These are phyloP conservation scores for Pezicula rhizophila DNA, from an alignment of 2,329 filamentous ascomycete genomes.

Conservation along the genomic window DNA sequence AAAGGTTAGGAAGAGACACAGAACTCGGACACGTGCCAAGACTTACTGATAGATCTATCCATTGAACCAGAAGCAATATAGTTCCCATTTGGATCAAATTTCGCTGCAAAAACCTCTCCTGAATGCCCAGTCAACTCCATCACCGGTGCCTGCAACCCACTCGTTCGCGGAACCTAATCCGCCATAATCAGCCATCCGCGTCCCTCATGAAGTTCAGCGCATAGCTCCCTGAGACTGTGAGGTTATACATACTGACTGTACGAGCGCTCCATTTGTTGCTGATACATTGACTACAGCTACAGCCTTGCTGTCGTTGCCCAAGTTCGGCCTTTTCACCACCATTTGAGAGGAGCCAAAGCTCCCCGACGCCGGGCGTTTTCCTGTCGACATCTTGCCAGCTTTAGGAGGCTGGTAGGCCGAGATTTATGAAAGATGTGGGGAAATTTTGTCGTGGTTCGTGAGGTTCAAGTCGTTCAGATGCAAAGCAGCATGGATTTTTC, in stretches of 20 bases:
- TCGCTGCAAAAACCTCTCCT: slow-evolving; percentile 86
- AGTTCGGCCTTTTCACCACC: slow-evolving; percentile 84
- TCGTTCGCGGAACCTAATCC: slow-evolving; percentile 67
- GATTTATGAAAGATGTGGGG: not conserved
- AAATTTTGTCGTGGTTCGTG: not conserved
- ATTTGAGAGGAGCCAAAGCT: slow-evolving; percentile 75
- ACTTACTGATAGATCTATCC: slow-evolving; percentile 82
- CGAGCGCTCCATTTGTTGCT: slow-evolving; percentile 53
- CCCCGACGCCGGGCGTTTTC: slow-evolving; percentile 86
- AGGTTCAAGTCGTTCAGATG: not conserved
- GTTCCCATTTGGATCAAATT: slow-evolving; percentile 83
- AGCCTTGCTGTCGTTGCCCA: slow-evolving; percentile 42
- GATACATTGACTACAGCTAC: slow-evolving; percentile 52
- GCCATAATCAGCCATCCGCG: slow-evolving; percentile 16
- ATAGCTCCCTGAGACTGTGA: slow-evolving; percentile 3
- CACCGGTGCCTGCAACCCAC: slow-evolving; percentile 78
- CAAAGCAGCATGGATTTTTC: not conserved
- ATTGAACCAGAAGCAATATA: slow-evolving; percentile 91
- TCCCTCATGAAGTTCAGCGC: slow-evolving; percentile 13
- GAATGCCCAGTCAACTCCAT: slow-evolving; percentile 82
- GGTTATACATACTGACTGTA: slow-evolving; percentile 53
- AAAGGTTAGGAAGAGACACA: slow-evolving; percentile 15
- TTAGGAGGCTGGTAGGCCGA: not conserved
- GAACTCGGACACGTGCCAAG: not conserved
- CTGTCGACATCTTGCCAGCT: slow-evolving; percentile 63